Evolutionary conservation across 768 basidiomycete genomes (phyloP), one percentile per base, ranked within the genome.

Genomic region (Rhodotorula toruloides): DNA sequence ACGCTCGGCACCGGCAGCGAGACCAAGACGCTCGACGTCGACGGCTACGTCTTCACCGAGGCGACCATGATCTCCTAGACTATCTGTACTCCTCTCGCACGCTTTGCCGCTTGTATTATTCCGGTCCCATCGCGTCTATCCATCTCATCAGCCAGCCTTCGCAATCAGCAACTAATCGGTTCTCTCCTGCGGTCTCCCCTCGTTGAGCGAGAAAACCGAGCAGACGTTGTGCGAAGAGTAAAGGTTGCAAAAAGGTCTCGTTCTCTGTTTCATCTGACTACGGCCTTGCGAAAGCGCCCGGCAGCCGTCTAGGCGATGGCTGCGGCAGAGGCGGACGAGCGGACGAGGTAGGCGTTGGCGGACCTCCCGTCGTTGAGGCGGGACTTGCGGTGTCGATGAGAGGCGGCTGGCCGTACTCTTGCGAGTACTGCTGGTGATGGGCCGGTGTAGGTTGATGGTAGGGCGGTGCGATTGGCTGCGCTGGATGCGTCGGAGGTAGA

Each of bases 11-110:
- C 81, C 42, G 79, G 75, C 11, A 62, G 65, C 58, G 77, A 79
- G 47, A 59, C 69, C 43, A 65, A 68, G 70, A 70, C 67, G 34
- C 58, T 78, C 52, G 72, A 75, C 34, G 83, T 89, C 37, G 79
- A 87, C 58, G 93, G 93, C 9, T 73, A 75, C 48, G 47, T 90
- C n/a, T 97, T 88, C 81, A 89, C 84, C 74, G 93, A 98, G 76
- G 89, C 91, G 0, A 87, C 91, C 4, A 96, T 88, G 79, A 89
- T 97, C 74, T 93, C 90, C 52, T 47, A 39, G 37, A 40, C 25
- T n/a, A n/a, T n/a, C n/a, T n/a, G n/a, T n/a, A 9, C 25, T 39
- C 22, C 25, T 48, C 47, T 46, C 21, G n/a, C n/a, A n/a, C n/a
- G n/a, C n/a, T n/a, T n/a, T n/a, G n/a, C n/a, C n/a, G n/a, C n/a